Evolutionary conservation across 768 basidiomycete genomes (phyloP), one percentile per base, ranked within the genome.

Genomic region (Pulveroboletus sp.): DNA sequence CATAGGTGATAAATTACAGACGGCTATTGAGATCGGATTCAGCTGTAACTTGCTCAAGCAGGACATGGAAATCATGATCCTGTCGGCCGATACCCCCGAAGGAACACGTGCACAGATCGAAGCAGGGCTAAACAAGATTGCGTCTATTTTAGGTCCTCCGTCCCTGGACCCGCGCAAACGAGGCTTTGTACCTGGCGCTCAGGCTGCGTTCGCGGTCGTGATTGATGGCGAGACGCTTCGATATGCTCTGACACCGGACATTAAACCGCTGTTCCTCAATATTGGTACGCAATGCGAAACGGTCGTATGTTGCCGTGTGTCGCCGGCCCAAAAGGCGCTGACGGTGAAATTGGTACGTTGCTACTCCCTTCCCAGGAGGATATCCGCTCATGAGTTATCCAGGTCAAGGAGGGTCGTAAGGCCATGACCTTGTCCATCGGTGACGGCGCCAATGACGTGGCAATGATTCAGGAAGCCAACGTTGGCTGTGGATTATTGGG

Each of bases 381-480:
- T 23, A 11, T 25, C 21, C 51, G 31, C 32, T 55, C 20, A 58
- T 33, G 13, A 29, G 35, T 23, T 24, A 4, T 39, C 11, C 51
- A 90, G 90, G 91, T 97, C 66, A 97, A 97, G 61, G 93, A 97
- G 58, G 95, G 95, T 10, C 82, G 87, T 40, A 85, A 91, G 42
- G 94, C 94, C 0, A 97, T 97, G 95, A 95, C 94, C 2, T 68
- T 98, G 24, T 90, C 94, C 0, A 98, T 99, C 45, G 95, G 95
- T 10, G 95, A 98, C 59, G 93, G 92, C 46, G 95, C 95, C 14
- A 98, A 98, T 62, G 95, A 98, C 62, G 95, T 98, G 20, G 94
- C 94, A 6, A 98, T 98, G 95, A 98, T 98, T 50, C 95, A 98
- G 65, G 95, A 95, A 62, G 95, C 95, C n/a, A 94, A 98, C 66